Evolutionary conservation across 2,329 filamentous ascomycete species (phyloP), one percentile per base, ranked within the genome.

Genomic region (Diaporthe caulivora): DNA sequence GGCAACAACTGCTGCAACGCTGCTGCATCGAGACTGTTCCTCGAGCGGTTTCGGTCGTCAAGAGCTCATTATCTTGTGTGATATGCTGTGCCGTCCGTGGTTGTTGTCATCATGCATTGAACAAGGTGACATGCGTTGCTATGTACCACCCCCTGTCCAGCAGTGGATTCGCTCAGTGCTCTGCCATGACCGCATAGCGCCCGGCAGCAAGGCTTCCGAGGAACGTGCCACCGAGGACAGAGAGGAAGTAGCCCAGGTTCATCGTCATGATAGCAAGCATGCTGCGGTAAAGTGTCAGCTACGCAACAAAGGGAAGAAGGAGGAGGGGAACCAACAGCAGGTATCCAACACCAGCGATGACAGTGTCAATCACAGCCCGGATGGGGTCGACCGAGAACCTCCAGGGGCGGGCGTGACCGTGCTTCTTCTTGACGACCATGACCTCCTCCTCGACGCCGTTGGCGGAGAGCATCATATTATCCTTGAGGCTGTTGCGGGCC

Each of bases 251-350:
- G 26, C 93, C 93, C 29, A 95, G 88, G 78, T 95, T 95, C 85
- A 93, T 90, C 2, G 93, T 93, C 93, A 95, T 98, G 80, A 97
- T 93, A 18, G 93, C 94, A 84, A 98, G 85, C 95, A 98, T 98
- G 74, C 95, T 98, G 54, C 37, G 51, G 29, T 10, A 3, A 21
- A 5, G 10, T 37, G 70, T 75, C 24, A 72, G 71, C 34, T 5
- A 24, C 18, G 13, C 15, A 21, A 69, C 13, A 3, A 70, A 58
- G 47, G 17, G 68, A 40, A 70, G 64, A 34, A 7, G 18, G 57
- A 67, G 26, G 34, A 53, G 54, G 53, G 37, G 54, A 44, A 91
- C 94, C 89, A 85, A 97, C 95, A 98, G 90, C 42, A 98, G 85
- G 83, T 97, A 98, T 17, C 92, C 93, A 57, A 97, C 89, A 10